phyloP scores from a whole-genome alignment of 345 rosid species.

The Conringia planisiliqua region DNA sequence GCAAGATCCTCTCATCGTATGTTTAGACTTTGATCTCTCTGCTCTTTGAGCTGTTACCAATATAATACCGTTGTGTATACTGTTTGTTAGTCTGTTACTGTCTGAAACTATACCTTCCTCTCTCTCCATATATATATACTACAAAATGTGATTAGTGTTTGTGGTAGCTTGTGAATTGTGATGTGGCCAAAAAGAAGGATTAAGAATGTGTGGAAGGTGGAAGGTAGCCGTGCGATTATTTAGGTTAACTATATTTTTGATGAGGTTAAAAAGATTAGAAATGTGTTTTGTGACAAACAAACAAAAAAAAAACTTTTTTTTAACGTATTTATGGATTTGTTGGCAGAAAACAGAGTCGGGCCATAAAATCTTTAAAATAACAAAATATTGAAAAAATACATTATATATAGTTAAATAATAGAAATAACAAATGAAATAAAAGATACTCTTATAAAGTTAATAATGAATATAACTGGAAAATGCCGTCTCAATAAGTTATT shows the following conservation, averaged over 20 bases:
- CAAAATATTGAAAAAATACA: neutral
- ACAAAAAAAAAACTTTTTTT: neutral
- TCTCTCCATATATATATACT: slow-evolving; percentile 22
- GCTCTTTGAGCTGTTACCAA: slow-evolving; percentile 16
- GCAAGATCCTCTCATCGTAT: slow-evolving; percentile 33
- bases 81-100: slow-evolving; percentile 26
- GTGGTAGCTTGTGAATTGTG: slow-evolving; percentile 18
- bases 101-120: slow-evolving; percentile 31
- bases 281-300: neutral
- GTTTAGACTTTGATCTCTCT: neutral
- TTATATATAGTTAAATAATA: neutral
- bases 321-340: neutral
- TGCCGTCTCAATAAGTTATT: neutral
- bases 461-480: neutral
- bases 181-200: slow-evolving; percentile 25
- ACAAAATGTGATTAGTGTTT: slow-evolving; percentile 28
- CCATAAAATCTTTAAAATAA: neutral
- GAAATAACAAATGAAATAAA: neutral
- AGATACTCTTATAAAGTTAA: neutral
- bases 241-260: neutral
- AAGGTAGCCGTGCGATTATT: slow-evolving; percentile 11
- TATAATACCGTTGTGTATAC: slow-evolving; percentile 21
- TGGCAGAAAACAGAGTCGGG: neutral
- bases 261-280: neutral
- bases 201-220: slow-evolving; percentile 38